Conservation (phyloP, 192 early-diverging fungal genomes). For the Coemansia sp. region DNA sequence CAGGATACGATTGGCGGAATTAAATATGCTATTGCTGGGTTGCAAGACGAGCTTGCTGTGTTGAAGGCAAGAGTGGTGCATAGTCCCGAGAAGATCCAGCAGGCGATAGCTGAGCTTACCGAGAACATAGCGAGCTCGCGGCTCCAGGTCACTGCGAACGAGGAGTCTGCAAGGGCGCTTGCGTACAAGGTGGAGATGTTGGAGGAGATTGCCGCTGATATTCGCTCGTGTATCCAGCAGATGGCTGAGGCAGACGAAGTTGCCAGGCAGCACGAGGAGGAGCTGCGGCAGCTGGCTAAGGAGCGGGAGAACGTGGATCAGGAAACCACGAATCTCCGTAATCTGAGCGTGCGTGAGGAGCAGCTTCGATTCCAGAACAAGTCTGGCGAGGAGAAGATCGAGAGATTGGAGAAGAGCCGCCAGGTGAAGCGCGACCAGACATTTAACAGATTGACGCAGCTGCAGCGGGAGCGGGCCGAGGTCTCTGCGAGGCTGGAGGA, state of each 20-base stretch:
- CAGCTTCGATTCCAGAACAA: conserved; percentile 45
- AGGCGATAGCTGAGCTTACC: conserved; percentile 64
- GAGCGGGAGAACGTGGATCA: conserved; percentile 24
- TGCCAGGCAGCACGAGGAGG: conserved; percentile 53
- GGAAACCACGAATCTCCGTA: conserved; percentile 21
- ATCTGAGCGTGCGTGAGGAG: conserved; percentile 40
- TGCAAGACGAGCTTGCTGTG: conserved; percentile 52
- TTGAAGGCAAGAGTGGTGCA: conserved; percentile 65
- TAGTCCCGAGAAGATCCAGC: conserved; percentile 72
- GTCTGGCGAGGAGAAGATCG: conserved; percentile 49
- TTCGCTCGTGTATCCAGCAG: conserved; percentile 55
- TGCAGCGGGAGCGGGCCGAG: conserved; percentile 40
- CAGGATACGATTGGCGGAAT: conserved; percentile 54
- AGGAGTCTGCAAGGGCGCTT: conserved; percentile 59
- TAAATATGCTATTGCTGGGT: conserved; percentile 51
- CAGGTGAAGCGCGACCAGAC: conserved; percentile 38
- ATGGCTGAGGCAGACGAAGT: conserved; percentile 65
- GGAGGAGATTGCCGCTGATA: conserved; percentile 56
- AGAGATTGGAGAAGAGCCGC: conserved; percentile 37
- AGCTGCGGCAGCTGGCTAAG: conserved; percentile 28
- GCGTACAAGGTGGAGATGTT: conserved; percentile 58
- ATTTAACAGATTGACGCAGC: conserved; percentile 11
- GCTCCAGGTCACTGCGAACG: conserved; percentile 35
- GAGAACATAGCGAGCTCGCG: conserved; percentile 47
- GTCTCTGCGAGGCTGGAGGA: conserved; percentile 30